A percentile compares a stretch with the other conserved stretches of the same genome.
These are phyloP conservation scores for Talaromyces sp. DNA, from an alignment of 2,329 filamentous ascomycete genomes.

Conservation along the genomic window DNA sequence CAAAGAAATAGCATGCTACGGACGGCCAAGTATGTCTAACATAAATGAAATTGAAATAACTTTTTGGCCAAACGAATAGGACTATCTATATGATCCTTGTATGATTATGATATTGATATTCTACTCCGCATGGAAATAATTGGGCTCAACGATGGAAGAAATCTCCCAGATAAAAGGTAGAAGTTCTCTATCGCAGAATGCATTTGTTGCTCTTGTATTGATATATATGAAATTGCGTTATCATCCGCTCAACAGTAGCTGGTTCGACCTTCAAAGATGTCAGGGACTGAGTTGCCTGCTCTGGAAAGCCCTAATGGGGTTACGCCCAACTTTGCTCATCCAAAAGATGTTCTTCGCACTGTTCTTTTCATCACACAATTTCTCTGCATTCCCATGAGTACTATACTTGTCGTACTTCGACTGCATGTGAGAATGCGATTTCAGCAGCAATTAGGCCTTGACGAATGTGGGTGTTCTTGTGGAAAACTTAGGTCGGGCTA, in stretches of 20 bases:
- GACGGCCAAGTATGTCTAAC: too few relatives aligned
- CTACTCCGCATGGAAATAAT: neutral
- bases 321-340: constrained; percentile 23
- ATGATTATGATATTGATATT: neutral
- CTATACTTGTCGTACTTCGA: constrained; percentile 31
- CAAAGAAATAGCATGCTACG: too few relatives aligned
- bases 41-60: too few relatives aligned
- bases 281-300: constrained; percentile 1
- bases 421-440: constrained; percentile 32
- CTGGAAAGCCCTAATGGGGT: constrained; percentile 21
- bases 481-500: constrained; percentile 11
- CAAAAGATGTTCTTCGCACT: constrained; percentile 29
- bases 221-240: too few relatives aligned
- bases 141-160: neutral
- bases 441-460: constrained; percentile 29
- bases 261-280: too few relatives aligned
- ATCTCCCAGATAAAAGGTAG: neutral
- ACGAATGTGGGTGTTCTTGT: constrained; percentile 32
- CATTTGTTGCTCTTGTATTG: too few relatives aligned
- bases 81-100: too few relatives aligned
- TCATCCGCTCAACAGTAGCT: too few relatives aligned
- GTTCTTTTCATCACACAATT: constrained; percentile 36
- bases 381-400: constrained; percentile 35
- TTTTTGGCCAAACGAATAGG: too few relatives aligned
- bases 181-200: neutral